Percentiles rank a stretch among this genome's conserved stretches.
Evolutionary conservation across 345 rosid species (phyloP).

Genomic region (Aquilaria malaccensis): DNA sequence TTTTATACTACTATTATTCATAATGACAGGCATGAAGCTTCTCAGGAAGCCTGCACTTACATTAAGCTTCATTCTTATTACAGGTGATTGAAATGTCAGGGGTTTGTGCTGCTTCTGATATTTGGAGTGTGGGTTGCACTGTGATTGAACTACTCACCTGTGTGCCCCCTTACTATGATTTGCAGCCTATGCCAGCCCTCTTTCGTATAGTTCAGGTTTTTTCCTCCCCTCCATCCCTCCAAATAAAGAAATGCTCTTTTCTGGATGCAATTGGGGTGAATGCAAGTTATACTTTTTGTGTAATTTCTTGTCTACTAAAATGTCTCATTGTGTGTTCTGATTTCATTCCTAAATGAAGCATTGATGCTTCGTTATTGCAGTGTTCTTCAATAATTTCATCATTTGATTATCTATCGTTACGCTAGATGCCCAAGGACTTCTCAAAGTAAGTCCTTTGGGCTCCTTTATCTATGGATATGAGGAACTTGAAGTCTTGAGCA

Average conservation of each 20-base stretch:
- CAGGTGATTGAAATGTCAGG: conserved; percentile 99
- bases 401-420: too few relatives aligned
- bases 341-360: too few relatives aligned
- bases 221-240: background rate
- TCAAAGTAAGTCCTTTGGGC: too few relatives aligned
- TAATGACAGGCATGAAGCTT: too few relatives aligned
- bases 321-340: background rate
- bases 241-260: background rate
- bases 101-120: conserved; percentile 99
- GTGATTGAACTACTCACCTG: conserved; percentile 96
- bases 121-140: conserved; percentile 99
- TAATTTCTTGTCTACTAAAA: too few relatives aligned
- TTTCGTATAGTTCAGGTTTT: conserved; percentile 97
- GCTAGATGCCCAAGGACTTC: too few relatives aligned
- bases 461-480: too few relatives aligned
- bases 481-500: too few relatives aligned
- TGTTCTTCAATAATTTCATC: too few relatives aligned
- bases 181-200: conserved; percentile 98
- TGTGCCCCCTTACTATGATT: conserved; percentile 96
- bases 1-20: too few relatives aligned
- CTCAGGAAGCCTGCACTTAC: background rate
- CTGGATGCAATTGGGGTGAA: background rate
- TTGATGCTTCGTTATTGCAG: too few relatives aligned
- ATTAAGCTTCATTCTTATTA: conserved; percentile 19
- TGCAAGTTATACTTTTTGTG: too few relatives aligned